Conservation (phyloP, 176 grass and related monocot genomes). For the Leersia perrieri region DNA sequence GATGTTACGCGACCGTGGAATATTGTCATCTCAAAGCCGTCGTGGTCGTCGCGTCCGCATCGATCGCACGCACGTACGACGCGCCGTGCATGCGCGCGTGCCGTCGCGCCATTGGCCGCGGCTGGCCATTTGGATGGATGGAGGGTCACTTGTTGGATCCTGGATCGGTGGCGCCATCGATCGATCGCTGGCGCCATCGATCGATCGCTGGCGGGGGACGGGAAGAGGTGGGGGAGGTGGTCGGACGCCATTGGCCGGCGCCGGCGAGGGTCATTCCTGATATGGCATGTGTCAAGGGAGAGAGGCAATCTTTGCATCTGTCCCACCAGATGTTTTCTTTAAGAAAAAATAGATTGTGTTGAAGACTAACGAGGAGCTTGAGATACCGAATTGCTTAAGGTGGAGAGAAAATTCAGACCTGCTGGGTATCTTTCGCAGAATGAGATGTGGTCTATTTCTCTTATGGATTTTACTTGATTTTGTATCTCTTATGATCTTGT, state of each 20-base stretch:
- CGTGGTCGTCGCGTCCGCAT: background rate
- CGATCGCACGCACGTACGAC: background rate
- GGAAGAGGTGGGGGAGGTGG: background rate
- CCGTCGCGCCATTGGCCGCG: background rate
- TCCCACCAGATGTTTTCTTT: background rate
- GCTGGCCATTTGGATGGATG: background rate
- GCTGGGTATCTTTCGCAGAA: no score
- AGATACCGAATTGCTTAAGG: no score
- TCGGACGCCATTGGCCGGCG: background rate
- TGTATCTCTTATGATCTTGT: no score
- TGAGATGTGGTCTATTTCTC: no score
- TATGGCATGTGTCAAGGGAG: background rate
- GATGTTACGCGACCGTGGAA: background rate
- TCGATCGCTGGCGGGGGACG: background rate
- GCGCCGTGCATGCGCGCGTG: background rate
- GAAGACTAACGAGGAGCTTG: no score
- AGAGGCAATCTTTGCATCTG: background rate
- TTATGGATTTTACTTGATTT: no score
- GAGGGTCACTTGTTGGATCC: background rate
- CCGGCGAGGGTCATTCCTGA: background rate
- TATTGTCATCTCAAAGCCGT: no score
- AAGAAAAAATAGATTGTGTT: no score
- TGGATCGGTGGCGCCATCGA: no score
- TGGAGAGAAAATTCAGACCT: no score
- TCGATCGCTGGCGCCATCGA: background rate